phyloP scores from a whole-genome alignment of 495 filamentous ascomycete genomes.

The Neurospora sp. region DNA sequence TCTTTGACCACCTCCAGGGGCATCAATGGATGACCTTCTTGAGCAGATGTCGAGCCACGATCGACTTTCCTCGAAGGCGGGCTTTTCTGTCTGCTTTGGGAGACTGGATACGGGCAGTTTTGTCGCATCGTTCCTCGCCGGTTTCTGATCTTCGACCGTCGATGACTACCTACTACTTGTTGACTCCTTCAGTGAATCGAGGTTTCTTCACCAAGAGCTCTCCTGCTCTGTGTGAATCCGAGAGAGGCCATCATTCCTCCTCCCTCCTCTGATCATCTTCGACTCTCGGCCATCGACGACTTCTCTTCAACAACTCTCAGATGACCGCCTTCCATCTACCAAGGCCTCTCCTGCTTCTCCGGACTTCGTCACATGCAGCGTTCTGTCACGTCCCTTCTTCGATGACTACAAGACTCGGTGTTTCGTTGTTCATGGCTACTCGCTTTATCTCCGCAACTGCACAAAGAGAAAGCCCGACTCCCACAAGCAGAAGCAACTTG shows the following conservation, averaged over 20 bases:
- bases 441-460: not conserved
- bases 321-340: not conserved
- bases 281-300: not conserved
- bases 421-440: not conserved
- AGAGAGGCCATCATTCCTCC: not conserved
- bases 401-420: not conserved
- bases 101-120: not conserved
- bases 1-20: too few relatives aligned
- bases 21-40: too few relatives aligned
- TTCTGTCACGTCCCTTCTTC: not conserved
- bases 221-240: not conserved
- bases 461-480: not conserved
- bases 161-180: not conserved
- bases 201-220: not conserved
- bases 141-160: not conserved
- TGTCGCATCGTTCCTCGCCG: not conserved
- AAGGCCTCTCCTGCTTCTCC: not conserved
- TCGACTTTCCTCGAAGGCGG: too few relatives aligned
- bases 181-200: not conserved
- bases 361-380: accelerated
- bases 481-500: not conserved
- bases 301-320: not conserved
- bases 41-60: too few relatives aligned
- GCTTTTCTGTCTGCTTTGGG: too few relatives aligned
- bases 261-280: too few relatives aligned